Evolutionary conservation across 2,329 filamentous ascomycete species (phyloP).

Genomic region (Nothomitra cinnamomea): DNA sequence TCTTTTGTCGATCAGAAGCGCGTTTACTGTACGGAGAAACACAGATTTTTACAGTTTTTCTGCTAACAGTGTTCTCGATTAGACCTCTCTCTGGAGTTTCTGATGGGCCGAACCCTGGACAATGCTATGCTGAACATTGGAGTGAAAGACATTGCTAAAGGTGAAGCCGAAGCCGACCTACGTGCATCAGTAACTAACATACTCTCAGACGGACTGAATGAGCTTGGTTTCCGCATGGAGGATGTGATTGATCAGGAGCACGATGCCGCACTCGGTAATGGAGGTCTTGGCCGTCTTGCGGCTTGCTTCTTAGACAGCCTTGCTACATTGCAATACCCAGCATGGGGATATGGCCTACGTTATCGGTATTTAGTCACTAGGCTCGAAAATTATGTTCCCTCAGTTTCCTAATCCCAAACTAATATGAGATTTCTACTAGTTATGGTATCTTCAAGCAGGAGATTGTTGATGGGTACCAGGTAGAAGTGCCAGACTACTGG

Average conservation of each 20-base stretch:
- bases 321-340: slow-evolving; percentile 84
- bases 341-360: slow-evolving; percentile 91
- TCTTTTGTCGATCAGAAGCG: slow-evolving; percentile 82
- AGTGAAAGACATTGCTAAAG: slow-evolving; percentile 65
- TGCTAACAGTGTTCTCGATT: not conserved
- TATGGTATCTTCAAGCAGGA: slow-evolving; percentile 90
- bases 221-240: slow-evolving; percentile 93
- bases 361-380: slow-evolving; percentile 50
- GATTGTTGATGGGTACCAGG: slow-evolving; percentile 93
- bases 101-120: slow-evolving; percentile 92
- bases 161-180: slow-evolving; percentile 34
- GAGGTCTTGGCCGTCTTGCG: slow-evolving; percentile 82
- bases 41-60: slow-evolving; percentile 4
- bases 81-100: slow-evolving; percentile 87
- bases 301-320: slow-evolving; percentile 96
- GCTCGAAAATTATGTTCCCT: slow-evolving; percentile 23
- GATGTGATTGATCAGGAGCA: slow-evolving; percentile 91
- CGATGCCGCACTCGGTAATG: slow-evolving; percentile 90
- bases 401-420: not conserved
- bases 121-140: slow-evolving; percentile 97
- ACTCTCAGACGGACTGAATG: slow-evolving; percentile 54
- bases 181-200: too few species aligned
- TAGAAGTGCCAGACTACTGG: slow-evolving; percentile 98
- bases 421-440: not conserved
- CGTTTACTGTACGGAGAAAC: slow-evolving; percentile 52